phyloP scores from a whole-genome alignment of 805 yeast genomes.

The Metschnikowia anglica region DNA sequence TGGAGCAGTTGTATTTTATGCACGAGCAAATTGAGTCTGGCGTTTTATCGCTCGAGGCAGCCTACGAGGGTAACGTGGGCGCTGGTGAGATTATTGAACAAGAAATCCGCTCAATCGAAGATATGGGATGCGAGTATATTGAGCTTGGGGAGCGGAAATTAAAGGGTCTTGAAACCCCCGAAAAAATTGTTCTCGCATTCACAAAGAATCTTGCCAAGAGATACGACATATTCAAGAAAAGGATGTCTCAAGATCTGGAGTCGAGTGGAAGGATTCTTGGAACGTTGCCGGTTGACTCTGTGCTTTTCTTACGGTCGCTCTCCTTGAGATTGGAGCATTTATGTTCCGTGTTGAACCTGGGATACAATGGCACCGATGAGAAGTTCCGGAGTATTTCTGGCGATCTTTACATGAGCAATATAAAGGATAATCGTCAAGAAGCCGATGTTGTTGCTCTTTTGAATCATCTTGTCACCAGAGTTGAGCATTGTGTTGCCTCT shows the following conservation, averaged over 20 bases:
- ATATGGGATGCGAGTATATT: slow-evolving; percentile 64
- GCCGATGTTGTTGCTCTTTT: slow-evolving; percentile 53
- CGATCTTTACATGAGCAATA: slow-evolving; percentile 23
- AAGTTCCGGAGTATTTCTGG: slow-evolving; percentile 29
- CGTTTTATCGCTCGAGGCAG: slow-evolving; percentile 31
- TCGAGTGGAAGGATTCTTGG: slow-evolving; percentile 35
- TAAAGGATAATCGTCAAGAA: slow-evolving; percentile 25
- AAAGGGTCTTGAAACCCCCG: slow-evolving; percentile 94
- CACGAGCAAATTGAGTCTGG: slow-evolving; percentile 41
- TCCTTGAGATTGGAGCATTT: slow-evolving; percentile 60
- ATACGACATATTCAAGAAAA: slow-evolving; percentile 42
- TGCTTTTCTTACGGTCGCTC: slow-evolving; percentile 52
- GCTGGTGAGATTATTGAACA: slow-evolving; percentile 60
- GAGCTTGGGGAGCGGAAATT: slow-evolving; percentile 83
- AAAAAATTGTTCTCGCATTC: slow-evolving; percentile 73
- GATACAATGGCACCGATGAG: slow-evolving; percentile 28
- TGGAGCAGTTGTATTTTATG: slow-evolving; percentile 53
- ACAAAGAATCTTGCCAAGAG: slow-evolving; percentile 66
- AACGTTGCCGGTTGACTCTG: slow-evolving; percentile 42
- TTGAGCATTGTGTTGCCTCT: slow-evolving; percentile 55
- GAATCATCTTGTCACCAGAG: slow-evolving; percentile 65
- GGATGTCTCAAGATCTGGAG: slow-evolving; percentile 21
- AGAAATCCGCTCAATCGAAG: slow-evolving; percentile 63
- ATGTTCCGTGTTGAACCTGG: slow-evolving; percentile 50
- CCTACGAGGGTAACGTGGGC: slow-evolving; percentile 45